Evolutionary conservation across 2,329 filamentous ascomycete genomes (phyloP), one percentile per base, ranked within the genome.

Genomic region (Ilyonectria sp.): DNA sequence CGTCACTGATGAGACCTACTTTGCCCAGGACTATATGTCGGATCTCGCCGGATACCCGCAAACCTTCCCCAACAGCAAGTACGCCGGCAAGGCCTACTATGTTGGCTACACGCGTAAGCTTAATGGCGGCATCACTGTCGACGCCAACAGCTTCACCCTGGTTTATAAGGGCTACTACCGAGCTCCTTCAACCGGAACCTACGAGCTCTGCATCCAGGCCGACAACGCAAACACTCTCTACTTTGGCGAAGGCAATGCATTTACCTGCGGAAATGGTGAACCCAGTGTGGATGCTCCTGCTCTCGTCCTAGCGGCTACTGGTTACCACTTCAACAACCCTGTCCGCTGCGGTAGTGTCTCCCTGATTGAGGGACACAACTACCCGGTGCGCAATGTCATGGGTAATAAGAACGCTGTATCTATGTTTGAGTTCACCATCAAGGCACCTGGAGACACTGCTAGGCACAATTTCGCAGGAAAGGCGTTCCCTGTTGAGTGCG

Each of bases 61-160:
- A 21, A 62, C 49, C 33, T 71, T 33, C 66, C 68, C 47, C 15
- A 47, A 31, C 60, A 46, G 29, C 37, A 49, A 49, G 1, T 56
- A 55, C 37, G n/a, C 50, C 7, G 60, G 60, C 21, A 63, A 46
- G 31, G 60, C 60, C 8, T 72, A 73, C 50, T 65, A 54, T 17
- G 35, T 64, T 17, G 65, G 58, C 54, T 68, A 60, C 65, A 56
- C 35, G 5, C 65, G 61, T 37, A 47, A 55, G 2, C 63, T 70
- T 13, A 64, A 66, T 3, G 69, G 70, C 31, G 70, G 71, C 1
- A 69, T 75, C 49, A 53, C 43, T 10, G 69, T 75, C 1, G 70
- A 75, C 47, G 73, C 46, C 58, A 74, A 74, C 65, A 75, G 69
- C 69, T 75, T 73, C 57, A 75, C 73, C 1, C 60, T 75, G 13